Evolutionary conservation across 169 alveolate species (phyloP).

Genomic region (Nephromyces sp.): DNA sequence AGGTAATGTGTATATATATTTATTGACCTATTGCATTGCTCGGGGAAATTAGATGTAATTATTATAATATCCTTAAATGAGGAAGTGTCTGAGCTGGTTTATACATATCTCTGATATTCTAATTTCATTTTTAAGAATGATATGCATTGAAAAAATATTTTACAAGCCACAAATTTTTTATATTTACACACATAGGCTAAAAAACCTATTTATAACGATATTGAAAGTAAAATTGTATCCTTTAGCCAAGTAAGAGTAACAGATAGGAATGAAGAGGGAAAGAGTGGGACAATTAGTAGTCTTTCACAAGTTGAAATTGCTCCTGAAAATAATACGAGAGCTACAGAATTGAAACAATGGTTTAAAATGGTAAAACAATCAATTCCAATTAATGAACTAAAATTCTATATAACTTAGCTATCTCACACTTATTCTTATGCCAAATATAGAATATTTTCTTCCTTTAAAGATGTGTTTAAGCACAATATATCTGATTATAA

Average conservation of each 20-base stretch:
- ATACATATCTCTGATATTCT: background rate
- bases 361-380: background rate
- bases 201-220: background rate
- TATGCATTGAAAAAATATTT: background rate
- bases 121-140: background rate
- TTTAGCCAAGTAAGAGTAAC: background rate
- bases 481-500: too few relatives aligned
- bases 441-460: too few relatives aligned
- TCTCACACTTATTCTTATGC: too few relatives aligned
- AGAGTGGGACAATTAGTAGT: background rate
- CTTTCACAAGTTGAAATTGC: background rate
- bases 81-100: too few relatives aligned
- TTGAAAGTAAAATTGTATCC: background rate
- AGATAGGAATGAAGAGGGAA: background rate
- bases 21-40: too few relatives aligned
- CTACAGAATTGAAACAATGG: background rate
- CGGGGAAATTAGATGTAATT: too few relatives aligned
- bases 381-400: too few relatives aligned
- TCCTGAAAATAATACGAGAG: background rate
- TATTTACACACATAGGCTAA: too few relatives aligned
- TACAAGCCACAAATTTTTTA: too few relatives aligned
- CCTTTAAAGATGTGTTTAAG: too few relatives aligned
- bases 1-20: background rate
- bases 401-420: too few relatives aligned
- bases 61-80: too few relatives aligned